Percentiles rank a stretch among this genome's conserved stretches.
These are phyloP conservation scores for Sporothrix globosa DNA, from an alignment of 2,329 filamentous ascomycete species.

Conservation along the genomic window DNA sequence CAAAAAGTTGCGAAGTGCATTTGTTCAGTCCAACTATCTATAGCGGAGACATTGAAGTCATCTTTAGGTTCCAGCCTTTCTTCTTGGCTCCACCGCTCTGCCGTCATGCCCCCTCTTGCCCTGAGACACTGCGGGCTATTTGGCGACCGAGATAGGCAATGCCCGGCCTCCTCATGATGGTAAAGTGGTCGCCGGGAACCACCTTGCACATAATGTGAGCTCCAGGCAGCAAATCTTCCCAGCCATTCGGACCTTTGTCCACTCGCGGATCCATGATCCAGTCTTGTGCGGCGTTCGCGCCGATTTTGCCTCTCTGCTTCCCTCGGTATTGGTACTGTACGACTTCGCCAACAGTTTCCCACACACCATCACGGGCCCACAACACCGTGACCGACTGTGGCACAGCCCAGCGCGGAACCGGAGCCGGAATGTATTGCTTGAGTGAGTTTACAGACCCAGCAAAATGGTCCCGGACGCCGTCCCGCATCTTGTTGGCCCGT, in stretches of 20 bases:
- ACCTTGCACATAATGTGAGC: conserved; percentile 12
- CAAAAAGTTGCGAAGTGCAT: neutral
- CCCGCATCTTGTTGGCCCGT: conserved; percentile 10
- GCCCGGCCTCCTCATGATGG: conserved; percentile 22
- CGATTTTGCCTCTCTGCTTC: neutral
- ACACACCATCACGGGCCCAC: conserved; percentile 30
- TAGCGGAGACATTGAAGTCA: conserved; percentile 10
- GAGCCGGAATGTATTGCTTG: conserved; percentile 19
- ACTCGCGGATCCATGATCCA: conserved; percentile 27
- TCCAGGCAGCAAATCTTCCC: conserved; percentile 14
- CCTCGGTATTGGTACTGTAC: conserved; percentile 5
- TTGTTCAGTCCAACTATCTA: conserved; percentile 9
- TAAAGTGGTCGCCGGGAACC: conserved; percentile 26
- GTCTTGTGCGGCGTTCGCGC: conserved; percentile 15
- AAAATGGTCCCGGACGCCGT: conserved; percentile 23
- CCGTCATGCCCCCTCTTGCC: neutral
- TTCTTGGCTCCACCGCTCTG: neutral
- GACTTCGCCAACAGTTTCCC: conserved; percentile 28
- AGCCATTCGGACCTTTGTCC: conserved; percentile 26
- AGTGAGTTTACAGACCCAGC: conserved; percentile 25
- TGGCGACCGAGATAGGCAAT: conserved; percentile 6
- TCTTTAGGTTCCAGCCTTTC: neutral
- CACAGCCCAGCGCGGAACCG: conserved; percentile 9
- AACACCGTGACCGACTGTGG: conserved; percentile 18
- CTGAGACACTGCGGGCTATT: conserved; percentile 20